Base-by-base conservation (phyloP, 2,329 filamentous ascomycete genomes). In the Aureobasidium zeae region DNA sequence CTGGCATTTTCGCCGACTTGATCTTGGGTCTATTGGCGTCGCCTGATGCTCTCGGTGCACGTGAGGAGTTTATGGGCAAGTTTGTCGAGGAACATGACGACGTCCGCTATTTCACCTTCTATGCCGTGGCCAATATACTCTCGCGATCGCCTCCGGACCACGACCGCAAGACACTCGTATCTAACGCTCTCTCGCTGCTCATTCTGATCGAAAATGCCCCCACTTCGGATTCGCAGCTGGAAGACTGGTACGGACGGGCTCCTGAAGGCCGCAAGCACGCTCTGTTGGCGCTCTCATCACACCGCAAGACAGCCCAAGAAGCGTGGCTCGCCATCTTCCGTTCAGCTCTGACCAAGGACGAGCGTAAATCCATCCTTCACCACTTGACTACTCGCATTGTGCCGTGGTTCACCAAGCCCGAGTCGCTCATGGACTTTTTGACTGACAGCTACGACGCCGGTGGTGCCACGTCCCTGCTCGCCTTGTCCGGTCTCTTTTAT, bases 381-480 rank as follows among this genome's bases (percentile, higher is more conserved):
- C 74, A 83, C 49, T 81, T 93, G 65, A 79, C 85, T 2, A 76
- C 76, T 30, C 79, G 79, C 24, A 86, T 95, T 53, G 83, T 84
- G 17, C 88, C 89, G 1, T 94, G 86, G 84, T 94, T 96, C 63
- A 74, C 72, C 35, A 84, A 86, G 49, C 83, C 87, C 1, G 89
- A 96, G 57, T 72, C 94, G 29, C 73, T 98, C 24, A 87, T 94
- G 72, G 91, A 98, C 66, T 98, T 96, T 63, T 68, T 98, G 44
- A 94, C 87, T n/a, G 86, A 91, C 64, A 93, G 81, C 21, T 96
- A 94, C 67, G 75, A 95, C 55, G 69, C 80, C 6, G 87, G 89
- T 39, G 91, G 91, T 32, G 83, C 86, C 11, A 86, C 81, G 35
- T 89, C 91, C 4, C 72, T 98, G 4, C 74, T 95, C 15, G 87